Conservation (phyloP, 306 rosid species). For the Morella rubra region DNA sequence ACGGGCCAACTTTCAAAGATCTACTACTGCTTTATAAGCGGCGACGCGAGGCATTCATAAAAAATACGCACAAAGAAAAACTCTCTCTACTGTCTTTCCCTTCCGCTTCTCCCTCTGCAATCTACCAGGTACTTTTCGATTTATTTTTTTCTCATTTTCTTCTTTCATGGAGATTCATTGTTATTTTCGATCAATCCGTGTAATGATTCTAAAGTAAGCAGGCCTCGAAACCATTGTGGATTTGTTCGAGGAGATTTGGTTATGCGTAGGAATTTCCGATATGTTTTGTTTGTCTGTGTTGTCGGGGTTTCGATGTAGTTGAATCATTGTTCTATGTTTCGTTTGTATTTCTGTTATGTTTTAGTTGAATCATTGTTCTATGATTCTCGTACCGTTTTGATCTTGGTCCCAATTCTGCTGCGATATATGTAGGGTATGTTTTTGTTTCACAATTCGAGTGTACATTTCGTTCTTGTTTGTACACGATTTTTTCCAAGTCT, state of each 20-base stretch:
- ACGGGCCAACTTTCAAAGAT: not conserved
- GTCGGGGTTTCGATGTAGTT: not conserved
- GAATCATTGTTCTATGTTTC: not conserved
- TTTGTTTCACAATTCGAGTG: not conserved
- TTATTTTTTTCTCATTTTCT: not conserved
- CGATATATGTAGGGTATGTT: not conserved
- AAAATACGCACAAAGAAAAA: not conserved
- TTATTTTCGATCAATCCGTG: not conserved
- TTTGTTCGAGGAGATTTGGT: not conserved
- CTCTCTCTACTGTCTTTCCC: not conserved
- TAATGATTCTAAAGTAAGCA: not conserved
- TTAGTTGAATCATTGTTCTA: not conserved
- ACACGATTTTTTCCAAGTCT: not conserved
- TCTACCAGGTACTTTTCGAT: conserved; percentile 32
- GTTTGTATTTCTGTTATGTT: no score
- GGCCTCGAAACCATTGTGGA: not conserved
- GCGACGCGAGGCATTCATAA: conserved; percentile 19
- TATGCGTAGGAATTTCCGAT: no score
- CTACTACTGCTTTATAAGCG: not conserved
- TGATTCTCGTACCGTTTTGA: not conserved
- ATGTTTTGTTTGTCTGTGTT: not conserved
- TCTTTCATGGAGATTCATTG: not conserved
- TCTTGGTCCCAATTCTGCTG: not conserved
- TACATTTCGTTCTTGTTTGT: not conserved
- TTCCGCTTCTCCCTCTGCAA: conserved; percentile 18